Conservation (phyloP, 2,329 filamentous ascomycete genomes). For the Aspergillus viridinutans region DNA sequence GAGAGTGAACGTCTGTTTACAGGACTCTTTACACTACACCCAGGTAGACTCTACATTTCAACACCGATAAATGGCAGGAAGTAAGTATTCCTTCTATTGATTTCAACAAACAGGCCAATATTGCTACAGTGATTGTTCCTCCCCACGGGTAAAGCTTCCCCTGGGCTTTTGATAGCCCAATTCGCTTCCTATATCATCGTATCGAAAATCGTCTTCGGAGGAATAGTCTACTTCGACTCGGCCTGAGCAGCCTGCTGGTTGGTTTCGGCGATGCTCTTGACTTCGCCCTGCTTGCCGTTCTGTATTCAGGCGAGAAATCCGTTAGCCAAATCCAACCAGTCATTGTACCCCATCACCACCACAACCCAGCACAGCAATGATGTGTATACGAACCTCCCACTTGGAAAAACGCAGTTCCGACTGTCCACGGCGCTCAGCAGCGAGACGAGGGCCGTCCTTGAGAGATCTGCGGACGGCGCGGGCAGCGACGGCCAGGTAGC, state of each 20-base stretch:
- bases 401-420: slow-evolving; percentile 86
- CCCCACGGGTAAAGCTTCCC: slow-evolving; percentile 16
- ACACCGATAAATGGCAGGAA: slow-evolving; percentile 3
- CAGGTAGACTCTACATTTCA: not conserved
- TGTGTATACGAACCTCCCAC: slow-evolving; percentile 75
- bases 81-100: slow-evolving; percentile 27
- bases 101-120: slow-evolving; percentile 28
- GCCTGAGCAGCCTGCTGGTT: slow-evolving; percentile 46
- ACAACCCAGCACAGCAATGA: not conserved
- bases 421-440: slow-evolving; percentile 83
- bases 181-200: slow-evolving; percentile 17
- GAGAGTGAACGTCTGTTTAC: not conserved
- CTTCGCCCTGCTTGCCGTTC: slow-evolving; percentile 94
- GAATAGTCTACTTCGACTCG: slow-evolving; percentile 38
- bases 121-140: slow-evolving; percentile 36
- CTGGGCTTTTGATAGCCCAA: slow-evolving; percentile 11
- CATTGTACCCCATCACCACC: slow-evolving; percentile 2
- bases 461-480: slow-evolving; percentile 93
- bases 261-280: slow-evolving; percentile 63
- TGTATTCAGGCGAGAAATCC: slow-evolving; percentile 41
- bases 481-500: slow-evolving; percentile 93
- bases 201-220: slow-evolving; percentile 13
- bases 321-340: slow-evolving; percentile 26
- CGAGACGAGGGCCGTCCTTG: slow-evolving; percentile 88
- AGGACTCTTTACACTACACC: not conserved